Evolutionary conservation across 2,329 filamentous ascomycete genomes (phyloP).

Genomic region (Claviceps monticola): DNA sequence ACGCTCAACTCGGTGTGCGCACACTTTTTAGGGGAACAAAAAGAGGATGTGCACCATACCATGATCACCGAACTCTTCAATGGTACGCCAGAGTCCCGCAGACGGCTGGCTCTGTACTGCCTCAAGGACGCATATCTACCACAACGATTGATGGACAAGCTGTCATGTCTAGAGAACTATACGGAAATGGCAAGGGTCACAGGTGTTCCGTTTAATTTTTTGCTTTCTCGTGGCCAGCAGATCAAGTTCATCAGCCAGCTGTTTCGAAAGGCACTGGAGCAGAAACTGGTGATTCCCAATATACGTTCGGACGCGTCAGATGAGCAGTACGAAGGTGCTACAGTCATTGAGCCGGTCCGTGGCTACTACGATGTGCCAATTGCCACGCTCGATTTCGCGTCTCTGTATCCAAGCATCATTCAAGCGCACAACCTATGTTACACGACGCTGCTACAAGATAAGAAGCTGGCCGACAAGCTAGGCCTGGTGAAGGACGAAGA

Average conservation of each 20-base stretch:
- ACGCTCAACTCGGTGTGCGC: conserved; percentile 93
- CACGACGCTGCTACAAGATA: conserved; percentile 62
- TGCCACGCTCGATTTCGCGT: conserved; percentile 95
- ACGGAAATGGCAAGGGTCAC: conserved; percentile 99
- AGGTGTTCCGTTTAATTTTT: conserved; percentile 90
- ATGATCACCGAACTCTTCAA: conserved; percentile 99
- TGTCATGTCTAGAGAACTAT: conserved; percentile 97
- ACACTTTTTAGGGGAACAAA: conserved; percentile 91
- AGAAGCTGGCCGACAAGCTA: conserved; percentile 61
- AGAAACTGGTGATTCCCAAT: conserved; percentile 90
- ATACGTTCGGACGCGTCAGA: conserved; percentile 55
- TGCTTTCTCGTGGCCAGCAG: conserved; percentile 86
- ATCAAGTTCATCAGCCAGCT: conserved; percentile 96
- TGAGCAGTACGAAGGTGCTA: conserved; percentile 94
- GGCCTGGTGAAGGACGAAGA: conserved; percentile 76
- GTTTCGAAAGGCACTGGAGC: conserved; percentile 86
- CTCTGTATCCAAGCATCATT: conserved; percentile 96
- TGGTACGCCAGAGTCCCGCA: conserved; percentile 81
- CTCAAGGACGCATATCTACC: conserved; percentile 95
- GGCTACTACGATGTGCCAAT: conserved; percentile 93
- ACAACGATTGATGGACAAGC: conserved; percentile 87
- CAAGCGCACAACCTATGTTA: conserved; percentile 98
- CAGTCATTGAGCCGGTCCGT: conserved; percentile 88
- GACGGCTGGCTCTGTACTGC: conserved; percentile 88
- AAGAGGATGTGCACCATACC: conserved; percentile 95